Conservation (phyloP, 176 grass and related monocot genomes). For the Areca catechu region DNA sequence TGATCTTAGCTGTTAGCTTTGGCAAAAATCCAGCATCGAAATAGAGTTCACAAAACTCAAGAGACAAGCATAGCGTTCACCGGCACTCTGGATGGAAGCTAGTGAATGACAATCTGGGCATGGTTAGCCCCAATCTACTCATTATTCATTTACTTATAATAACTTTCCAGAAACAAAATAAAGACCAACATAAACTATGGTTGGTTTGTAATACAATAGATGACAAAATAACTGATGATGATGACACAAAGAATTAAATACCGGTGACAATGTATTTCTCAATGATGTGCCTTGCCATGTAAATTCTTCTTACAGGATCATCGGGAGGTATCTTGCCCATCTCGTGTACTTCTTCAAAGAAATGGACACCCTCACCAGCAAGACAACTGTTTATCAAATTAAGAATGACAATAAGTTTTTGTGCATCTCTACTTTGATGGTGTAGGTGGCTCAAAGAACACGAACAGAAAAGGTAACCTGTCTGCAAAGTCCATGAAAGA, state of each 20-base stretch:
- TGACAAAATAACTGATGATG: neutral
- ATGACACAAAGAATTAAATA: neutral
- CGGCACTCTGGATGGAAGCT: no score
- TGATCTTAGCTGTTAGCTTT: neutral
- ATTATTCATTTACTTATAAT: no score
- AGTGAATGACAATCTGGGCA: no score
- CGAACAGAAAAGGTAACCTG: neutral
- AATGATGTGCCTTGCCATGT: conserved; percentile 5
- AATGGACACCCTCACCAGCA: conserved; percentile 1
- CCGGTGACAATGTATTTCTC: neutral
- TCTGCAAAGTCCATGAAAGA: conserved; percentile 12
- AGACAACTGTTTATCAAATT: neutral
- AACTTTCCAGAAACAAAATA: no score
- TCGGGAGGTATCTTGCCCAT: conserved; percentile 1
- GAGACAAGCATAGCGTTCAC: no score
- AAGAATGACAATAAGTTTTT: neutral
- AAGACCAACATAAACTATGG: no score
- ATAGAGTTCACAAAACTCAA: no score
- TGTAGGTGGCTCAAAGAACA: neutral
- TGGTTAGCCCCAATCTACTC: no score
- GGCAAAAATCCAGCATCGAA: no score
- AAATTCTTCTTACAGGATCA: conserved; percentile 11
- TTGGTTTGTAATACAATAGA: no score
- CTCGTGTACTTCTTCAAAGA: conserved; percentile 6
- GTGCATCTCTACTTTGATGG: neutral